These are phyloP conservation scores for Arctium lappa DNA, from an alignment of 129 eudicot genomes.

Conservation along the genomic window DNA sequence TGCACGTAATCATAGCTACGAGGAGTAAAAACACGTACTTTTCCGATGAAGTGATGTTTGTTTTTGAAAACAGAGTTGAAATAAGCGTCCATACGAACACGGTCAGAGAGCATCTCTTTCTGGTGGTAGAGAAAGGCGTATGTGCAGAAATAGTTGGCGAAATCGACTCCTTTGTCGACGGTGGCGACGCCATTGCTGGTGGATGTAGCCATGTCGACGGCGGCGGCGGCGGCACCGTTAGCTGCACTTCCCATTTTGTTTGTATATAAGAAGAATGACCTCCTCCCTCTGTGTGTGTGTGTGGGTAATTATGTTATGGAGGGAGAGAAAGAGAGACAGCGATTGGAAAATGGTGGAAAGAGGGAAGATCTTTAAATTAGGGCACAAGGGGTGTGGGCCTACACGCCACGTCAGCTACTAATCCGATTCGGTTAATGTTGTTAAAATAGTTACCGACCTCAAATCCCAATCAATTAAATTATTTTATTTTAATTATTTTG, in stretches of 20 bases:
- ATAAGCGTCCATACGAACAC: constrained; percentile 96
- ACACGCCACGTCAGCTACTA: neutral
- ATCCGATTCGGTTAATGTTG: neutral
- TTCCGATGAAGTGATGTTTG: constrained; percentile 61
- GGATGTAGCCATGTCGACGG: constrained; percentile 1
- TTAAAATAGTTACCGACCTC: no score
- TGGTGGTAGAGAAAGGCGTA: constrained; percentile 97
- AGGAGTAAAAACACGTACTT: constrained; percentile 33
- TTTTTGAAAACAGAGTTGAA: constrained; percentile 71
- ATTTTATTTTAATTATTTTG: no score
- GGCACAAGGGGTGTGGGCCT: constrained; percentile 24
- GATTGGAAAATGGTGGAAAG: constrained; percentile 14
- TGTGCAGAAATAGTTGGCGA: constrained; percentile 97
- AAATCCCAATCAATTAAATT: no score
- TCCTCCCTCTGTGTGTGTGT: neutral
- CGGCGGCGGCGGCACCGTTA: constrained; percentile 34
- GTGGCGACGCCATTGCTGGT: constrained; percentile 28
- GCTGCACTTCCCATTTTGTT: constrained; percentile 36
- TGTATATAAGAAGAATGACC: neutral
- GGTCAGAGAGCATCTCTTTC: constrained; percentile 97
- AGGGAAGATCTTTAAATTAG: constrained; percentile 21
- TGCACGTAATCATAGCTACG: neutral
- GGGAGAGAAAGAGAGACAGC: constrained; percentile 25
- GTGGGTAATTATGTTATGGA: constrained; percentile 10
- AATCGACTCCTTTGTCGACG: constrained; percentile 90